phyloP scores from a whole-genome alignment of 2,329 filamentous ascomycete species.

The Ceratocystis cacaofunesta region DNA sequence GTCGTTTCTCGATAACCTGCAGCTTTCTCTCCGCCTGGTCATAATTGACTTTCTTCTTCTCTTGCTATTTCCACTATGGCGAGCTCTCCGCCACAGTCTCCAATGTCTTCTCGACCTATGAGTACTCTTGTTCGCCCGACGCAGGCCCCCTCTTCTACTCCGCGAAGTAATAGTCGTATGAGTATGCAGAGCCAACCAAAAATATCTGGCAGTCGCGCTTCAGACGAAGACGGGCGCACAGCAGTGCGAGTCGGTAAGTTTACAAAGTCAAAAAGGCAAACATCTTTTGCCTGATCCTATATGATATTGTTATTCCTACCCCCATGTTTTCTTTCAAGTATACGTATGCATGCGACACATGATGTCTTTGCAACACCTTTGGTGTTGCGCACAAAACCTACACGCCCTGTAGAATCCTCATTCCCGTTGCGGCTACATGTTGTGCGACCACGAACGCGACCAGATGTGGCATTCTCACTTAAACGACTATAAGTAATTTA shows the following conservation, averaged over 20 bases:
- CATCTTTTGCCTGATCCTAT: background rate
- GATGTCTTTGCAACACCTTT: background rate
- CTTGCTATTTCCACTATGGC: constrained; percentile 35
- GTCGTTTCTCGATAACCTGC: background rate
- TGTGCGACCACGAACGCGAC: background rate
- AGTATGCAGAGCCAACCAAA: constrained; percentile 65
- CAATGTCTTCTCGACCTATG: constrained; percentile 51
- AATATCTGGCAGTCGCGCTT: constrained; percentile 62
- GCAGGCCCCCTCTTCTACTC: constrained; percentile 26
- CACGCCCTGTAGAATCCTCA: background rate
- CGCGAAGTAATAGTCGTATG: constrained; percentile 67
- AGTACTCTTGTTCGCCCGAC: constrained; percentile 62
- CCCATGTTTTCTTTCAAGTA: background rate
- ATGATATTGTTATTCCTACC: background rate
- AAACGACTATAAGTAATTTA: background rate
- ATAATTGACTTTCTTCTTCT: background rate
- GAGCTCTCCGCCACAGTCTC: constrained; percentile 56
- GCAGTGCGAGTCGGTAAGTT: constrained; percentile 91
- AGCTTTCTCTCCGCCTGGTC: background rate
- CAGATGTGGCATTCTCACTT: background rate
- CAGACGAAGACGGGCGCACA: constrained; percentile 79
- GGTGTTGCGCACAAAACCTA: background rate
- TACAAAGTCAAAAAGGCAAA: constrained; percentile 9
- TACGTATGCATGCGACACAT: background rate
- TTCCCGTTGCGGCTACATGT: background rate